Evolutionary conservation across 2,329 filamentous ascomycete genomes (phyloP).

Genomic region (Ceratocystis variospora): DNA sequence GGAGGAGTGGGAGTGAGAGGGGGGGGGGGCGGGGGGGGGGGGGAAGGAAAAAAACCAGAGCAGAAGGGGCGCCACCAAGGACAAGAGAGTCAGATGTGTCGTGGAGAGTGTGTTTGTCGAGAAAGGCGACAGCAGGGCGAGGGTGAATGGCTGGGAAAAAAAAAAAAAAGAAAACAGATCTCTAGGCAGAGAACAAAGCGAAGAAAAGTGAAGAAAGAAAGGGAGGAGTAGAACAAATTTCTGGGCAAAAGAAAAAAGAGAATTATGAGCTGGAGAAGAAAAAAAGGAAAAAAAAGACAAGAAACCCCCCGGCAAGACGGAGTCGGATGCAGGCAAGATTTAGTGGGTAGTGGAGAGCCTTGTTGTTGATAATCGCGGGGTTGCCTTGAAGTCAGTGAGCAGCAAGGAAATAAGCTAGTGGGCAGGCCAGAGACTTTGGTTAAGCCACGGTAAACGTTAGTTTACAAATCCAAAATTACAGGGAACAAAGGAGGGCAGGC

Average conservation of each 20-base stretch:
- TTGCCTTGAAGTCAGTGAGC: not conserved
- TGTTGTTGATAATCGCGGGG: constrained; percentile 14
- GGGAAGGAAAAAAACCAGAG: not conserved
- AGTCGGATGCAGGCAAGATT: constrained; percentile 4
- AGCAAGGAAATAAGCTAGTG: constrained; percentile 6
- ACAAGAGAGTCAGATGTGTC: not conserved
- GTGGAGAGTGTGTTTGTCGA: not conserved
- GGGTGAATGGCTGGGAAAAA: not conserved
- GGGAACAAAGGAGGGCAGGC: not conserved
- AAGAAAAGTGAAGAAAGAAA: not conserved
- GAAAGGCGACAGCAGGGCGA: not conserved
- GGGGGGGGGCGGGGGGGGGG: no score
- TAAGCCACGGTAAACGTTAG: constrained; percentile 1
- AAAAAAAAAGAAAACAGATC: no score
- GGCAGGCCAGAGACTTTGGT: not conserved
- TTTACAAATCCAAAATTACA: not conserved
- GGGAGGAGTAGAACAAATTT: not conserved
- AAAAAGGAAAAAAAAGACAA: not conserved
- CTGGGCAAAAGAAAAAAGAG: not conserved
- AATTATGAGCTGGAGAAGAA: not conserved
- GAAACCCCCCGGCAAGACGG: not conserved
- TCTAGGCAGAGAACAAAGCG: no score
- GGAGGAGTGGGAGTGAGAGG: no score
- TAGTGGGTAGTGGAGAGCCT: not conserved
- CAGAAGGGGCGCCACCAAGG: not conserved